A percentile compares a stretch with the other conserved stretches of the same genome.
Evolutionary conservation across 1,284 basidiomycete species (phyloP).

Genomic region (Laetiporus sulphureus): DNA sequence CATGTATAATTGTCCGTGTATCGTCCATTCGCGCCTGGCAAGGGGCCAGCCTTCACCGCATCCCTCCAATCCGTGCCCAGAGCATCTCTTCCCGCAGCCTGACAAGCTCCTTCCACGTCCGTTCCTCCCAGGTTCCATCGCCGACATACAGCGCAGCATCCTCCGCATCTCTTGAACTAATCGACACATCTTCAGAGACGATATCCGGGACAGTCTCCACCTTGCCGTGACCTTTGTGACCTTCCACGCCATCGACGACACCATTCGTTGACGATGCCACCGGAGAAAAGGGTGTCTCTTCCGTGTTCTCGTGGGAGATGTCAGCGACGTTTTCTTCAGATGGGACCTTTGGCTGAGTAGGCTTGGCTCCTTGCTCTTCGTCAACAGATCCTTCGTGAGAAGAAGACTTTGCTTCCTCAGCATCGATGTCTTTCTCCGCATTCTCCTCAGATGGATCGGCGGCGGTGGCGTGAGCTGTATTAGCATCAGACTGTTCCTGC

Average conservation of each 20-base stretch:
- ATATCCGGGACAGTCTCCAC: constrained; percentile 2
- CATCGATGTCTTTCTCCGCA: neutral
- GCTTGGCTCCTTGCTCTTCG: neutral
- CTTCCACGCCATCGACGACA: constrained; percentile 4
- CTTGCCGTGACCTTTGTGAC: too few relatives aligned
- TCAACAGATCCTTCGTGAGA: neutral
- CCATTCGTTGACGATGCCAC: constrained; percentile 6
- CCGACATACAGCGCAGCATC: constrained; percentile 31
- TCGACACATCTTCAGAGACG: constrained; percentile 3
- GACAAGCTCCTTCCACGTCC: constrained; percentile 81
- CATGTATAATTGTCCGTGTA: too few relatives aligned
- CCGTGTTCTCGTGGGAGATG: neutral
- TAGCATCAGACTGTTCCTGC: too few relatives aligned
- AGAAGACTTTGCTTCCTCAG: neutral
- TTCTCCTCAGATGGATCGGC: neutral
- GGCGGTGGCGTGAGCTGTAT: neutral
- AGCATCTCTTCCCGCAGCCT: constrained; percentile 86
- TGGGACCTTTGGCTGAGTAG: neutral
- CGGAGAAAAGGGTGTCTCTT: neutral
- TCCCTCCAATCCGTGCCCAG: constrained; percentile 75
- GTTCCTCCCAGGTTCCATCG: constrained; percentile 81
- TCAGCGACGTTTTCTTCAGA: neutral
- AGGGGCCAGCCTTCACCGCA: too few relatives aligned
- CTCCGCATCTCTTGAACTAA: constrained; percentile 2
- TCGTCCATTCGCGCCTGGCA: too few relatives aligned